Evolutionary conservation across 768 basidiomycete species (phyloP).

Genomic region (Nidula microcarpa): DNA sequence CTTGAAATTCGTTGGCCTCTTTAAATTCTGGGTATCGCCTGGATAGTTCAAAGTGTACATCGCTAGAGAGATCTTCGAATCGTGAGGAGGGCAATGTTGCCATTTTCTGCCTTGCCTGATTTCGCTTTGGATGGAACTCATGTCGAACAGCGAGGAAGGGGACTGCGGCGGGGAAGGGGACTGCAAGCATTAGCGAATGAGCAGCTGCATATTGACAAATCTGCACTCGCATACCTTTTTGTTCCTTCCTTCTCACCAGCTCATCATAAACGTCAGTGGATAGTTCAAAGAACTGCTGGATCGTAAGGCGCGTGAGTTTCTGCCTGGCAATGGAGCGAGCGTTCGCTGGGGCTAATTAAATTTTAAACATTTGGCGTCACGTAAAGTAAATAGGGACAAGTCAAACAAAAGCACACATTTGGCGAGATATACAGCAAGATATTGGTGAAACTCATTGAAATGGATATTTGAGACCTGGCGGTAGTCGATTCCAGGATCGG

Average conservation of each 20-base stretch:
- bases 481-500: conserved; percentile 36
- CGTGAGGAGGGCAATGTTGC: conserved; percentile 85
- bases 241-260: conserved; percentile 77
- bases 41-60: conserved; percentile 94
- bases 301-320: conserved; percentile 91
- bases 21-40: conserved; percentile 95
- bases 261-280: conserved; percentile 99
- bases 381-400: neutral
- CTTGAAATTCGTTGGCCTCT: conserved; percentile 36
- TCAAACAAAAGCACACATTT: conserved; percentile 46
- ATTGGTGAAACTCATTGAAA: conserved; percentile 68
- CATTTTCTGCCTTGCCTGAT: conserved; percentile 96
- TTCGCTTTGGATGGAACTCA: conserved; percentile 97
- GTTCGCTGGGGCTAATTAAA: conserved; percentile 60
- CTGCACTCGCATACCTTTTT: conserved; percentile 50
- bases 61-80: conserved; percentile 93
- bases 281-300: conserved; percentile 95
- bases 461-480: conserved; percentile 63
- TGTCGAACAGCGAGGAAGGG: conserved; percentile 89
- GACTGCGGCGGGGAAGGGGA: conserved; percentile 87
- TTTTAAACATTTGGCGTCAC: neutral
- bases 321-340: conserved; percentile 80
- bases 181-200: conserved; percentile 31
- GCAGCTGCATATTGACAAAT: conserved; percentile 3
- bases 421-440: conserved; percentile 71